These are phyloP conservation scores for Cladosporium phlei DNA, from an alignment of 2,329 filamentous ascomycete species.

Conservation along the genomic window DNA sequence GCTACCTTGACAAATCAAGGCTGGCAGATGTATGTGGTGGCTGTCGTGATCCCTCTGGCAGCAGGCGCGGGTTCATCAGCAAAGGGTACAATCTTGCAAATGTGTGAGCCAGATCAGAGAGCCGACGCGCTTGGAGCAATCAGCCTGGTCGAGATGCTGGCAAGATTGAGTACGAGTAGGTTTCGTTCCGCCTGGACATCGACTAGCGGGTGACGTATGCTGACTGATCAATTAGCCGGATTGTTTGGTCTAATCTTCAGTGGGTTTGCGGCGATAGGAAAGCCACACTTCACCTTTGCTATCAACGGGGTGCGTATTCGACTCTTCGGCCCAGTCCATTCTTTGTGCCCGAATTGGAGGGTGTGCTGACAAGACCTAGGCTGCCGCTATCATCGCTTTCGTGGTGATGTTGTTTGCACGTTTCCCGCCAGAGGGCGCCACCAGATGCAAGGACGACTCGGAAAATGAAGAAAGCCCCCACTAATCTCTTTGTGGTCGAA, in stretches of 20 bases:
- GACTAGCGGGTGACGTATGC: no score
- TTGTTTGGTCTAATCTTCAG: slow-evolving; percentile 66
- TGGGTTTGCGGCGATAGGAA: slow-evolving; percentile 55
- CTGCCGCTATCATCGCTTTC: slow-evolving; percentile 52
- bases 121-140: slow-evolving; percentile 65
- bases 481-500: no score
- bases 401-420: slow-evolving; percentile 41
- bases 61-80: slow-evolving; percentile 65
- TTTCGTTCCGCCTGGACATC: slow-evolving; percentile 10
- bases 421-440: slow-evolving; percentile 43
- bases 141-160: slow-evolving; percentile 65
- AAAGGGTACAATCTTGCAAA: slow-evolving; percentile 68
- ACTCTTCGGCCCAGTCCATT: not conserved
- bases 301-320: slow-evolving; percentile 50
- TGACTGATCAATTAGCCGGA: slow-evolving; percentile 36
- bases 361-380: slow-evolving; percentile 21
- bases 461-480: not conserved
- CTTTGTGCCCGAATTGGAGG: not conserved
- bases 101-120: slow-evolving; percentile 59
- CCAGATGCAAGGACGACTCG: not conserved
- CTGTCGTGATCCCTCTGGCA: slow-evolving; percentile 61
- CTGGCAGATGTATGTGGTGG: slow-evolving; percentile 67
- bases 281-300: slow-evolving; percentile 60
- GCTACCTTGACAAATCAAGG: slow-evolving; percentile 57
- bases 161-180: slow-evolving; percentile 51